Evolutionary conservation across 2,329 filamentous ascomycete genomes (phyloP).

Genomic region (Aspergillus chevalieri): DNA sequence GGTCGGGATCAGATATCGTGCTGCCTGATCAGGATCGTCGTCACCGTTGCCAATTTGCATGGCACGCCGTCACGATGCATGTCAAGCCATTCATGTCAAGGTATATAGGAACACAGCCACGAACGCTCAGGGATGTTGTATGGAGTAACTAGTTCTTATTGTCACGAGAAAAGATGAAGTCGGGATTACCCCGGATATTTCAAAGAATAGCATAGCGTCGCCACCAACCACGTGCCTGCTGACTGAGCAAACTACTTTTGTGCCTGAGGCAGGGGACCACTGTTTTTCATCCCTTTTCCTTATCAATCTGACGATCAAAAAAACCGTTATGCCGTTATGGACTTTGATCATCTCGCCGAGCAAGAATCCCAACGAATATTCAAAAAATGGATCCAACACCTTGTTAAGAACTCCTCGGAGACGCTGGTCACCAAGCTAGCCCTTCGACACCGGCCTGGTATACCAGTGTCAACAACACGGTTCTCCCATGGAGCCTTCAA

Average conservation of each 20-base stretch:
- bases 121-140: no score
- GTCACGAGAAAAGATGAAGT: not conserved
- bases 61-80: no score
- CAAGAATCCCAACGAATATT: constrained; percentile 17
- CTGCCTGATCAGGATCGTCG: not conserved
- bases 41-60: no score
- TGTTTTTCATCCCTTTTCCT: not conserved
- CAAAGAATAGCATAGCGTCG: not conserved
- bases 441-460: constrained; percentile 13
- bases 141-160: no score
- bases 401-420: constrained; percentile 17
- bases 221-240: not conserved
- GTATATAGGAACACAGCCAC: no score
- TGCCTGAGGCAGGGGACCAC: not conserved
- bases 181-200: not conserved
- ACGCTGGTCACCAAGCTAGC: constrained; percentile 20
- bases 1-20: not conserved
- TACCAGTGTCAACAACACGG: constrained; percentile 12
- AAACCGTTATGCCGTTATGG: constrained; percentile 11
- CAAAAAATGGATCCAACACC: constrained; percentile 17
- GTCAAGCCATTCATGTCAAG: no score
- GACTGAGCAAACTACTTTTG: not conserved
- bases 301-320: not conserved
- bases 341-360: constrained; percentile 20
- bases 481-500: constrained; percentile 26